A percentile compares a stretch with the other conserved stretches of the same genome.
Evolutionary conservation across 495 filamentous ascomycete species (phyloP).

Genomic region (Podospora conica): DNA sequence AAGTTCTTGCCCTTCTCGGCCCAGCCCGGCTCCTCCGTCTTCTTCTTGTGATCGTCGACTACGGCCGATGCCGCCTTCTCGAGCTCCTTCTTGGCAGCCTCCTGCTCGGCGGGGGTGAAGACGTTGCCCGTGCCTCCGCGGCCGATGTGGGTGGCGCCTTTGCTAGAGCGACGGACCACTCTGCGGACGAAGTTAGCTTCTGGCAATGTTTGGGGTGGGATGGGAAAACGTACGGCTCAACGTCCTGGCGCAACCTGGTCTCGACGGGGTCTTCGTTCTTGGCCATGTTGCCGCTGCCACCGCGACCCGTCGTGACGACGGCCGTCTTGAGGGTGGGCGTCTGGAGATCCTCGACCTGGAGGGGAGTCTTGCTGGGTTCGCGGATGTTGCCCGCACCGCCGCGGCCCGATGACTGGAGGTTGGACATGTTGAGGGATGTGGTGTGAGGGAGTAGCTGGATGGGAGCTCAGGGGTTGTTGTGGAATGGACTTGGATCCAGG

Average conservation of each 20-base stretch:
- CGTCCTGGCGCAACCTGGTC: conserved; percentile 76
- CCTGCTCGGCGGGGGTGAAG: conserved; percentile 36
- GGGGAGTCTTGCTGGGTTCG: conserved; percentile 45
- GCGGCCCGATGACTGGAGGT: conserved; percentile 43
- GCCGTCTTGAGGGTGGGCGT: conserved; percentile 79
- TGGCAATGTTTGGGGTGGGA: conserved; percentile 8
- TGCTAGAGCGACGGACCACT: conserved; percentile 36
- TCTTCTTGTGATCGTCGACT: conserved; percentile 9
- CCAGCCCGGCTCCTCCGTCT: conserved; percentile 35
- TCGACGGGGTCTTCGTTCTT: conserved; percentile 57
- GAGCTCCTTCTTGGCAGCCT: conserved; percentile 31
- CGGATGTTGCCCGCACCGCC: conserved; percentile 70
- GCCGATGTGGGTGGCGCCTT: conserved; percentile 40
- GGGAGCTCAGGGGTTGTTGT: not conserved
- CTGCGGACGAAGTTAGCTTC: conserved; percentile 1
- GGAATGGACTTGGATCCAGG: not conserved
- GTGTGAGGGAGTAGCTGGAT: not conserved
- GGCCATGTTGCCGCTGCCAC: conserved; percentile 66
- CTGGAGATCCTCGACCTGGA: conserved; percentile 55
- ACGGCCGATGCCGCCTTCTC: conserved; percentile 29
- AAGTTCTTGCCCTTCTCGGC: conserved; percentile 51
- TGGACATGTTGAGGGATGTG: conserved; percentile 23
- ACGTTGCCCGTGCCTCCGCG: conserved; percentile 55
- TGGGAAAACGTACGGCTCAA: conserved; percentile 48
- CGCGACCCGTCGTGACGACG: conserved; percentile 72